Evolutionary conservation across 805 yeast genomes (phyloP).

Genomic region (Isabelozyma rhagii): DNA sequence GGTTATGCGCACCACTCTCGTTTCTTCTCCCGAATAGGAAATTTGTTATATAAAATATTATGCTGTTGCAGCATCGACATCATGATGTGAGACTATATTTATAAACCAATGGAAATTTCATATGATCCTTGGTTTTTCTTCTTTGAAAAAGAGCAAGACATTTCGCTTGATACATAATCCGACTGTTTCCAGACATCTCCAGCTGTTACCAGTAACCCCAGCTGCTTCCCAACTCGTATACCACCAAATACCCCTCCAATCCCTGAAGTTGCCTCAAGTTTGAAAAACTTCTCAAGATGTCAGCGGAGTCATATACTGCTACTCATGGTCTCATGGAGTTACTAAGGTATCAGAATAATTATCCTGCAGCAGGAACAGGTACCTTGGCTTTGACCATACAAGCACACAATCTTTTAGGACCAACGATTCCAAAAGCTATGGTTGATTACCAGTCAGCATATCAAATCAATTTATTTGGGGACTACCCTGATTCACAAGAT

Average conservation of each 20-base stretch:
- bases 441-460: slow-evolving; percentile 29
- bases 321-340: slow-evolving; percentile 26
- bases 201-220: too few relatives aligned
- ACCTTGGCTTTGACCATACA: slow-evolving; percentile 23
- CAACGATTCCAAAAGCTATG: slow-evolving; percentile 38
- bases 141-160: too few relatives aligned
- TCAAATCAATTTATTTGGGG: slow-evolving; percentile 58
- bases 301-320: slow-evolving; percentile 20
- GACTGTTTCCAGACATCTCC: too few relatives aligned
- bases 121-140: too few relatives aligned
- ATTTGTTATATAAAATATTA: not conserved
- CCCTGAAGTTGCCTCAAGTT: not conserved
- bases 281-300: not conserved
- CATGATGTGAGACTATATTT: too few relatives aligned
- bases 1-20: not conserved
- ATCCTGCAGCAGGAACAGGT: slow-evolving; percentile 32
- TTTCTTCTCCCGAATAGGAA: not conserved
- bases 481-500: slow-evolving; percentile 52
- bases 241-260: not conserved
- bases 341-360: slow-evolving; percentile 24
- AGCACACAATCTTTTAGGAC: slow-evolving; percentile 28
- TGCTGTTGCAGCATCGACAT: too few relatives aligned
- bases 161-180: too few relatives aligned
- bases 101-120: too few relatives aligned
- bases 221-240: too few relatives aligned